Evolutionary conservation across 257 asterid species (phyloP).

Genomic region (Solanum corneliomulleri): DNA sequence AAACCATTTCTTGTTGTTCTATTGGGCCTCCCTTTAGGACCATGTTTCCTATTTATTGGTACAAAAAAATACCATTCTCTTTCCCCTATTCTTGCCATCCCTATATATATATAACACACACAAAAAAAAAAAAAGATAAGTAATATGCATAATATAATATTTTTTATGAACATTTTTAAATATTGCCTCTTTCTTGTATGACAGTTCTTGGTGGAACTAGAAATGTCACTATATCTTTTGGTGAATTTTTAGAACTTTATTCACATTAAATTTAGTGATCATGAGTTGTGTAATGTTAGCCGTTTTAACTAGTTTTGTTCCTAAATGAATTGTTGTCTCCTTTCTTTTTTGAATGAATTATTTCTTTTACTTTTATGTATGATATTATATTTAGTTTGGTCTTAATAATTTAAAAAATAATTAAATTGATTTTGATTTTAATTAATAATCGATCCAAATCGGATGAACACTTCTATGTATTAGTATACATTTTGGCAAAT

Average conservation of each 20-base stretch:
- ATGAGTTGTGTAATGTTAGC: background rate
- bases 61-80: conserved; percentile 82
- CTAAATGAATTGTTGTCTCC: background rate
- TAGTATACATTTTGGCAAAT: background rate
- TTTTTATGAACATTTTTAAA: background rate
- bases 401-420: no score
- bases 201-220: background rate
- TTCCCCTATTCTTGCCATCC: conserved; percentile 60
- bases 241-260: no score
- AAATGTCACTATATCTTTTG: background rate
- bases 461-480: no score
- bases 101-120: conserved; percentile 15
- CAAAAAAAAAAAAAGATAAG: background rate
- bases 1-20: conserved; percentile 59
- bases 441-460: no score
- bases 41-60: conserved; percentile 51
- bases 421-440: no score
- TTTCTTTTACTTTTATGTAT: no score
- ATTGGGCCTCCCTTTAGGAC: conserved; percentile 65
- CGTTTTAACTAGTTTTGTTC: background rate
- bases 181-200: no score
- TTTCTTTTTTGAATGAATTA: no score
- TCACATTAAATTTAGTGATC: background rate
- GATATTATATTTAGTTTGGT: background rate
- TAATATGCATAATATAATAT: background rate